phyloP scores from a whole-genome alignment of 306 rosid species.

The Astragalus membranaceus region DNA sequence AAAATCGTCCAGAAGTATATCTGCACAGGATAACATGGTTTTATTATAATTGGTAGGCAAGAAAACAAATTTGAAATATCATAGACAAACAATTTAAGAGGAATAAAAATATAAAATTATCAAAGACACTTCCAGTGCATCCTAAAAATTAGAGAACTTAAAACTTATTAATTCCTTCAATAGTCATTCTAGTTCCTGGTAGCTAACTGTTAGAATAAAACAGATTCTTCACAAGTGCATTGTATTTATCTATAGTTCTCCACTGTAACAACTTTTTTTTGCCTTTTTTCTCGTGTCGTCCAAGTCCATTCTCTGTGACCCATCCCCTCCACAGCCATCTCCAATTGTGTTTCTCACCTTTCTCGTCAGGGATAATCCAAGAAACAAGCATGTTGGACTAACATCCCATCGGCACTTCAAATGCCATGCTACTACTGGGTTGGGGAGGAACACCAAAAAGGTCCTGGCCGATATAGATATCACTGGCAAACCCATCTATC shows the following conservation, averaged over 20 bases:
- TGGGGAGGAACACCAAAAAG: not conserved
- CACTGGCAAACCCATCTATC: not conserved
- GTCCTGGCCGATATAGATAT: not conserved
- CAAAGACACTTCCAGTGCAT: not conserved
- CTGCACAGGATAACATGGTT: slow-evolving; percentile 46
- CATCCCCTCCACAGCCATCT: not conserved
- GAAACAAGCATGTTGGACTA: not conserved
- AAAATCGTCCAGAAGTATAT: slow-evolving; percentile 72
- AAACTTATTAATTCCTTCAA: not conserved
- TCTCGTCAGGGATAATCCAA: not conserved
- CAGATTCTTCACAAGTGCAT: not conserved
- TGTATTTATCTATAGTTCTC: not conserved
- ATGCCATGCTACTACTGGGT: not conserved
- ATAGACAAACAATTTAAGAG: not conserved
- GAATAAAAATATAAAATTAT: not conserved
- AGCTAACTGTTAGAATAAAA: not conserved
- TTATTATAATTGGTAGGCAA: slow-evolving; percentile 13
- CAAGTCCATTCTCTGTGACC: too few relatives aligned
- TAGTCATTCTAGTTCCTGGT: not conserved
- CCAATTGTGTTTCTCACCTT: not conserved
- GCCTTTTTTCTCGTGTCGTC: not conserved
- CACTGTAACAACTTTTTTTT: not conserved
- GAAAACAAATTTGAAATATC: slow-evolving; percentile 6
- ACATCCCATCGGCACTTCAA: not conserved
- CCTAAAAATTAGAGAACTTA: not conserved